These are phyloP conservation scores for Colletotrichum trifolii DNA, from an alignment of 2,329 filamentous ascomycete species.

Conservation along the genomic window DNA sequence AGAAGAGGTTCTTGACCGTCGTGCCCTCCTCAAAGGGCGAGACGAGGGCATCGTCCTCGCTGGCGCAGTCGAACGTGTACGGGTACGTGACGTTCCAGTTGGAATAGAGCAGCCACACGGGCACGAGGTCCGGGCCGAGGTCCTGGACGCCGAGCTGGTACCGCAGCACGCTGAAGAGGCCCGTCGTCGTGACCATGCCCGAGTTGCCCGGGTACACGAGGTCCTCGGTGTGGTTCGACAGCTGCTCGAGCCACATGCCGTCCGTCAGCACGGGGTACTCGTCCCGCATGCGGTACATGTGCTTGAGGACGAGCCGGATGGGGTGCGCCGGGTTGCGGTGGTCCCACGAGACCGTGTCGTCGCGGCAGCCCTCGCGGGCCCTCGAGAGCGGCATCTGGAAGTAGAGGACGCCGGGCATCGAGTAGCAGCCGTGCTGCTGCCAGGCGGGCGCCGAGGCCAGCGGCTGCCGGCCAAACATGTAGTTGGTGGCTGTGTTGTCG, in stretches of 20 bases:
- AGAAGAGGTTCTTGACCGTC: slow-evolving; percentile 72
- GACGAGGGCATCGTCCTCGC: slow-evolving; percentile 59
- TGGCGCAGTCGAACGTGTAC: slow-evolving; percentile 67
- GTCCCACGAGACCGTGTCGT: slow-evolving; percentile 67
- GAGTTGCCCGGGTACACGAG: slow-evolving; percentile 61
- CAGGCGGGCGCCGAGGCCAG: slow-evolving; percentile 72
- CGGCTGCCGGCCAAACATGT: slow-evolving; percentile 72
- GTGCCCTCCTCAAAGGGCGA: slow-evolving; percentile 66
- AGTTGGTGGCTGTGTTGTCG: slow-evolving; percentile 72
- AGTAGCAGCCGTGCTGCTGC: slow-evolving; percentile 74
- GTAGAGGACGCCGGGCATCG: slow-evolving; percentile 65
- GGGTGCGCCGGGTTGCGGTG: slow-evolving; percentile 72
- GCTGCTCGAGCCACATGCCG: slow-evolving; percentile 64
- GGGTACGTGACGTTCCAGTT: slow-evolving; percentile 59
- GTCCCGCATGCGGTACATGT: slow-evolving; percentile 69
- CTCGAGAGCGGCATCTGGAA: slow-evolving; percentile 67
- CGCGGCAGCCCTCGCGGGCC: slow-evolving; percentile 65
- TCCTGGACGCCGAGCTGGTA: slow-evolving; percentile 50
- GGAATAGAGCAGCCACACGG: slow-evolving; percentile 64
- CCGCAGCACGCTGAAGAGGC: slow-evolving; percentile 70
- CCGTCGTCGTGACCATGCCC: slow-evolving; percentile 62
- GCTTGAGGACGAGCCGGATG: slow-evolving; percentile 69
- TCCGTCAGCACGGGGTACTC: slow-evolving; percentile 70
- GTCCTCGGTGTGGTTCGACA: slow-evolving; percentile 65
- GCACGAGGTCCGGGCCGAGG: slow-evolving; percentile 60